These are phyloP conservation scores for Terana coerulea DNA, from an alignment of 768 basidiomycete species.

Conservation along the genomic window DNA sequence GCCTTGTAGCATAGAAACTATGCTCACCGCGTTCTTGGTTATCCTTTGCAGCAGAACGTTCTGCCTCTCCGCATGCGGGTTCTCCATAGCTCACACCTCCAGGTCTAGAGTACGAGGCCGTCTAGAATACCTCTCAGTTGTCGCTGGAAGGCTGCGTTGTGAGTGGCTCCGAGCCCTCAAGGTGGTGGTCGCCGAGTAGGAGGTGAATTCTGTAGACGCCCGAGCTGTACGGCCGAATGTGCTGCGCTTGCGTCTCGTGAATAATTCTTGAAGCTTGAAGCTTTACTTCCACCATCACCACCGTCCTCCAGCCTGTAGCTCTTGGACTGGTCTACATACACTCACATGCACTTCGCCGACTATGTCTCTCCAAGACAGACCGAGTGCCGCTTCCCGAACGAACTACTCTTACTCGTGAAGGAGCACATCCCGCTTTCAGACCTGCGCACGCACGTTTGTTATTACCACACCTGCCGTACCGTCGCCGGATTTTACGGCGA, in stretches of 20 bases:
- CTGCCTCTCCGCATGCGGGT: slow-evolving; percentile 91
- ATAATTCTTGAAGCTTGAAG: no score
- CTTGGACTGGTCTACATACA: no score
- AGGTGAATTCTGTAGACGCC: no score
- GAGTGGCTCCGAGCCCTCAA: no score
- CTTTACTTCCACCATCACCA: no score
- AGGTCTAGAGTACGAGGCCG: no score
- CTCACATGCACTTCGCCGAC: not conserved
- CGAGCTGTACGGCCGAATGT: no score
- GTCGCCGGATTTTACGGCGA: slow-evolving; percentile 19
- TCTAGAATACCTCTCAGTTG: no score
- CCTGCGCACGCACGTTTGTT: slow-evolving; percentile 22
- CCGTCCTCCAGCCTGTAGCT: no score
- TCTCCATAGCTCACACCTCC: slow-evolving; percentile 93
- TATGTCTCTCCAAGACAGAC: not conserved
- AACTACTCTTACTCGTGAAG: slow-evolving; percentile 16
- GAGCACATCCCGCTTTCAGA: slow-evolving; percentile 13
- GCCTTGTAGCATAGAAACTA: not conserved
- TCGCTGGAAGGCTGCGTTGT: no score
- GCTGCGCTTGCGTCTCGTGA: no score
- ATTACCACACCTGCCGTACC: slow-evolving; percentile 14
- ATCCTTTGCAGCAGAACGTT: slow-evolving; percentile 88
- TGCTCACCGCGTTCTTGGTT: slow-evolving; percentile 79
- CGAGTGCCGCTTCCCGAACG: slow-evolving; percentile 12
- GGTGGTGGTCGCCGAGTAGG: no score